These are phyloP conservation scores for Lactifluus subvellereus DNA, from an alignment of 768 basidiomycete species.

Conservation along the genomic window DNA sequence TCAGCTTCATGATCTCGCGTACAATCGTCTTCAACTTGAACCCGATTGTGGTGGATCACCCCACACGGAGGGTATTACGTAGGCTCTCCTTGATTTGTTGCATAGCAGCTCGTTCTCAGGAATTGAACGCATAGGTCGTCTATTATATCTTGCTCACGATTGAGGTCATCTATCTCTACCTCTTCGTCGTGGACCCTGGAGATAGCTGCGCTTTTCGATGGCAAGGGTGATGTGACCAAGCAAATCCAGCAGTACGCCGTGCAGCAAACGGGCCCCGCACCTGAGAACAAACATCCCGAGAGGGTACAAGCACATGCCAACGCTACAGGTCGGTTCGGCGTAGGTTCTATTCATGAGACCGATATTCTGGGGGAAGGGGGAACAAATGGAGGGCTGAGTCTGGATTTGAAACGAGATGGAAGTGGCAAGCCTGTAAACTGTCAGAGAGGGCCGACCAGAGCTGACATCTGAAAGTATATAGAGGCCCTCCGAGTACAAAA, in stretches of 20 bases:
- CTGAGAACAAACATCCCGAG: background rate
- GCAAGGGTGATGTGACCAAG: constrained; percentile 26
- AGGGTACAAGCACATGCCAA: no score
- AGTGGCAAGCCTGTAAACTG: no score
- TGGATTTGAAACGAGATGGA: no score
- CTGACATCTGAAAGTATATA: no score
- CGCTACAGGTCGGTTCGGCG: no score
- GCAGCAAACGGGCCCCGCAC: background rate
- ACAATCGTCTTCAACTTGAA: background rate
- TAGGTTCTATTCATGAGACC: no score
- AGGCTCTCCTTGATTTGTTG: background rate
- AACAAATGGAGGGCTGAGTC: no score
- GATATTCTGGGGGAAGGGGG: no score
- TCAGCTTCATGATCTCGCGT: background rate
- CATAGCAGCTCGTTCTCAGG: background rate
- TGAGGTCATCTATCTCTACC: constrained; percentile 59
- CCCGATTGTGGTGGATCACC: no score
- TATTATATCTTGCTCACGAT: constrained; percentile 66
- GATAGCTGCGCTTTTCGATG: constrained; percentile 78
- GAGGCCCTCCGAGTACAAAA: no score
- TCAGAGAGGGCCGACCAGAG: no score
- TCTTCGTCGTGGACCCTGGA: constrained; percentile 72
- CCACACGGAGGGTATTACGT: no score
- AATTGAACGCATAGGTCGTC: constrained; percentile 36
- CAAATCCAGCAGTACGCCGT: background rate